Base-by-base conservation (phyloP, 169 alveolate genomes). In the Plasmodium vivax region DNA sequence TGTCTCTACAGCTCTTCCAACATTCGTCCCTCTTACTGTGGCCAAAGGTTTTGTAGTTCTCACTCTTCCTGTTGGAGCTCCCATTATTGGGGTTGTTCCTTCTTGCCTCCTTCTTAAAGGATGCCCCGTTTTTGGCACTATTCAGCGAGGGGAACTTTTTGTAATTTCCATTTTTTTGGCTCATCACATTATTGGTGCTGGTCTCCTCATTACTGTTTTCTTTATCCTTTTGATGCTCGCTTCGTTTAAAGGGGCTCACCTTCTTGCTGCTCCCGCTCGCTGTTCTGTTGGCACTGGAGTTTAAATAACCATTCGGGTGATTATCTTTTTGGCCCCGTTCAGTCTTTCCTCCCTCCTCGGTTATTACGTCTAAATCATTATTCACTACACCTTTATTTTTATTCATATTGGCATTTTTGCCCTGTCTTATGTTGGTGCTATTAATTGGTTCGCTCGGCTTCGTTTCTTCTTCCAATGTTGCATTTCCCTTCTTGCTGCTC, bases 211-310 rank as follows among this genome's bases (percentile, higher is more conserved):
- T 84, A 38, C 74, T 84, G 9, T 71, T 23, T 34, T 51, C 41
- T 71, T 84, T 84, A 34, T 84, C 92, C 32, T 84, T 84, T 23
- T n/a, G 73, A 41, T 84, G 56, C 41, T 84, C 92, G 12, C 16
- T 84, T 84, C 75, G 73, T 32, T 56, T 71, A 84, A 58, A 36
- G 23, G 72, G 32, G 32, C 16, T 38, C 16, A 45, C 71, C 14
- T 68, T 84, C 19, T 10, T 84, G 32, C 47, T 84, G 4, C 68
- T 84, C 45, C 34, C 23, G 54, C 82, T 84, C 45, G 19, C 45
- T 23, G 73, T 68, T n/a, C 82, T 41, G 54, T 38, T 47, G 7
- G 2, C 36, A 84, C 71, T 27, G 27, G 38, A 32, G 14, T 38
- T 84, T 71, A 10, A 3, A 62, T 34, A 43, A 72, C 41, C 75